Evolutionary conservation across 305 asterid species (phyloP).

Genomic region (Rubia tinctorum): DNA sequence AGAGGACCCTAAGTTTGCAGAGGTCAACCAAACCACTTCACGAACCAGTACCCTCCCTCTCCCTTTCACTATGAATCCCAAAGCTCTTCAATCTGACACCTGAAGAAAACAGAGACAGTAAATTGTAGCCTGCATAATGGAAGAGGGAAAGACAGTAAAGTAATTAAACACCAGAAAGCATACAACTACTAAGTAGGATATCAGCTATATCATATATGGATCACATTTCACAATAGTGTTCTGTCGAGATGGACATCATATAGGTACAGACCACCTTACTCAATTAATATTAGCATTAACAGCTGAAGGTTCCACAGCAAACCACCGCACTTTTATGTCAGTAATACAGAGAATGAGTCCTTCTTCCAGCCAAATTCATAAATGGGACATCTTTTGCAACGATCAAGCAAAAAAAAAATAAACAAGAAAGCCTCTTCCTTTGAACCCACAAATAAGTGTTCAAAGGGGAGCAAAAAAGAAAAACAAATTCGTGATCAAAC

Average conservation of each 20-base stretch:
- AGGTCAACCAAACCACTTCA: conserved; percentile 25
- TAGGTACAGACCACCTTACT: neutral
- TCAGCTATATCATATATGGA: neutral
- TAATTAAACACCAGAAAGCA: neutral
- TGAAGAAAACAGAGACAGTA: conserved; percentile 2
- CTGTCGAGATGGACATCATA: neutral
- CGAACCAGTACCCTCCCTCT: conserved; percentile 61
- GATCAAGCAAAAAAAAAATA: conserved; percentile 7
- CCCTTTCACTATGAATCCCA: conserved; percentile 1
- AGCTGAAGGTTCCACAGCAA: neutral
- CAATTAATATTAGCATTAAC: neutral
- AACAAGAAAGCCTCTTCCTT: conserved; percentile 9
- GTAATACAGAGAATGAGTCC: neutral
- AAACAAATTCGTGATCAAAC: neutral
- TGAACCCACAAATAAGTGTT: neutral
- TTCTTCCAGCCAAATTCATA: neutral
- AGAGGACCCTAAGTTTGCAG: conserved; percentile 54
- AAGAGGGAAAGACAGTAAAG: neutral
- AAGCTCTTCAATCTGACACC: neutral
- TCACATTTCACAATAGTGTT: neutral
- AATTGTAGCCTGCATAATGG: conserved; percentile 10
- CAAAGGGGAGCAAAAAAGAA: neutral
- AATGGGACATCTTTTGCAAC: neutral
- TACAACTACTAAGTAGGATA: neutral
- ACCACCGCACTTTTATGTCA: neutral